phyloP scores from a whole-genome alignment of 1,284 basidiomycete species.

The Pseudozyma sp. region DNA sequence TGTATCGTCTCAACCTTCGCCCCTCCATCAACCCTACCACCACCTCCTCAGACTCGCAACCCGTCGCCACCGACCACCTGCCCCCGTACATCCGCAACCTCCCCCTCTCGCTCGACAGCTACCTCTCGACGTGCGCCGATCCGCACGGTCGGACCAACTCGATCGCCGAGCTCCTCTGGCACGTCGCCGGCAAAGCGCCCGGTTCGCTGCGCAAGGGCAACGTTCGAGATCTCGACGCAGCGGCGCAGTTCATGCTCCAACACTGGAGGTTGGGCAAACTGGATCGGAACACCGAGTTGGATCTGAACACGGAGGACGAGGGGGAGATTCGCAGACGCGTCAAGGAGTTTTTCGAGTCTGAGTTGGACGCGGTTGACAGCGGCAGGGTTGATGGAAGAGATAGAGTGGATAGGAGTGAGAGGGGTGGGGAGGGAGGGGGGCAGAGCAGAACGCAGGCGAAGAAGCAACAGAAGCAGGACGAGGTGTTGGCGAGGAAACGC shows the following conservation, averaged over 20 bases:
- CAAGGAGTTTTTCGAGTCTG: slow-evolving; percentile 5
- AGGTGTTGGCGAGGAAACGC: slow-evolving; percentile 17
- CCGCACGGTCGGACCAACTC: slow-evolving; percentile 49
- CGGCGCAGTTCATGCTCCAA: slow-evolving; percentile 61
- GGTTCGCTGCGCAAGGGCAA: slow-evolving; percentile 59
- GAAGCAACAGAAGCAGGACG: slow-evolving; percentile 25
- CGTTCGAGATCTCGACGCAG: slow-evolving; percentile 50
- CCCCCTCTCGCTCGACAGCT: slow-evolving; percentile 17
- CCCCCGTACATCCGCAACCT: slow-evolving; percentile 35
- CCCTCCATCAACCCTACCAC: not conserved
- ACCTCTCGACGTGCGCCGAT: slow-evolving; percentile 29
- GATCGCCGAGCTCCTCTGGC: slow-evolving; percentile 41
- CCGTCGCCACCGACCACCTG: not conserved
- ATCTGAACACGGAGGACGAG: slow-evolving; percentile 42
- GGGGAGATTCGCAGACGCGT: slow-evolving; percentile 1
- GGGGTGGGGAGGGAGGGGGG: not conserved
- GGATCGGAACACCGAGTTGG: slow-evolving; percentile 54
- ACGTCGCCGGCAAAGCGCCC: slow-evolving; percentile 58
- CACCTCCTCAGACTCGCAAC: not conserved
- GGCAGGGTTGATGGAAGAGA: not conserved
- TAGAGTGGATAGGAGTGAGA: not conserved
- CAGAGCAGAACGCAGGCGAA: slow-evolving; percentile 32
- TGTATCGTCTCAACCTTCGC: slow-evolving; percentile 84
- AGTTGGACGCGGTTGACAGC: no score
- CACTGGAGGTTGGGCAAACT: slow-evolving; percentile 61